Base-by-base conservation (phyloP, 148 eudicot genomes). In the Rhododendron kiyosumense region DNA sequence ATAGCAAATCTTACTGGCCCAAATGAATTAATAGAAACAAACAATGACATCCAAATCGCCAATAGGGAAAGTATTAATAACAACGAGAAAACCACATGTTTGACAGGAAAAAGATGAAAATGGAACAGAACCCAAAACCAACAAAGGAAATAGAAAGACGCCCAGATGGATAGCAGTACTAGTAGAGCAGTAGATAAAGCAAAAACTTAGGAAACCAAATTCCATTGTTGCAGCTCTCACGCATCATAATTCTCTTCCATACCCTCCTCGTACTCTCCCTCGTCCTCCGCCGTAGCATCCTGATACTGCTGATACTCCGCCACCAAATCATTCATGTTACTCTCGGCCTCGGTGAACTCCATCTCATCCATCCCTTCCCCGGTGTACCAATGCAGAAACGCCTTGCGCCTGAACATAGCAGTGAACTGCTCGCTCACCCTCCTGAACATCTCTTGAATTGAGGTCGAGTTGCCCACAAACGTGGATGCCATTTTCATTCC, bases 321-420 rank as follows among this genome's bases (percentile, higher is more conserved):
- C 52, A 95, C 98, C 90, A 93, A 81, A 88, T 95, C 96, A 87
- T 95, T 93, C 98, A 95, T 95, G 48, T 93, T 94, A 69, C 98
- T 94, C 91, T 94, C 97, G 0, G 97, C 97, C 87, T 94, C 95
- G 0, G 96, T 94, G 52, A 94, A 93, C 90, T 94, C 96, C 96
- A 94, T 94, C 83, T 94, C 96, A 46, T 94, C 96, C 96, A 94
- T 94, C 2, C 96, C 94, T 88, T 94, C 96, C 9, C 96, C 96
- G 2, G 96, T 94, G 82, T 94, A 94, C 96, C 96, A 94, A 83
- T 93, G 97, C 93, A 94, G 89, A 91, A 94, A 94, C 38, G 97
- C 97, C 92, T 94, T 94, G 4, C 97, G 86, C 91, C 97, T 87
- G 59, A 93, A 94, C 98, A 94, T 93, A 18, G 98, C 98, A 1